Evolutionary conservation across 768 basidiomycete genomes (phyloP), one percentile per base, ranked within the genome.

Genomic region (Rhodotorula graminis): DNA sequence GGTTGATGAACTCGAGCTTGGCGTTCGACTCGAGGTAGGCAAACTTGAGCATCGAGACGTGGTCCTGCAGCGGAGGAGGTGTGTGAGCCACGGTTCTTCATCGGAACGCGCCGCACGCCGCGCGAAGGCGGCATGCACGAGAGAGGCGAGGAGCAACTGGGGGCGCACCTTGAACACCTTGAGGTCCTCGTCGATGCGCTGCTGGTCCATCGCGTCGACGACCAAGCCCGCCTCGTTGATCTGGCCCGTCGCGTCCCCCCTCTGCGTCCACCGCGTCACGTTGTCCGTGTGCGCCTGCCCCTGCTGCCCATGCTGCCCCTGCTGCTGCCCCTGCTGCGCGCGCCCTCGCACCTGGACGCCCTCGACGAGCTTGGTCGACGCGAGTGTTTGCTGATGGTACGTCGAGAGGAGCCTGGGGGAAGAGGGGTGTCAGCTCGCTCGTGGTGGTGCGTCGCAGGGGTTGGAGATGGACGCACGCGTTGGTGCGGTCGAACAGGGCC

Each of bases 11-110:
- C 49, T 67, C 67, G 42, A 72, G 69, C 29, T 70, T 67, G 50
- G 70, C 67, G 57, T 67, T 70, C 53, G 71, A 66, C 40, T 76
- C 75, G 47, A 76, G 65, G 66, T 76, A 76, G n/a, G 75, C 75
- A 42, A 76, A 72, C 69, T 76, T 76, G 65, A 76, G 68, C 2
- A 50, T 67, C 64, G 75, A 76, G 33, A 76, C 65, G 6, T 65
- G 56, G 23, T 72, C 69, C 74, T 75, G 59, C n/a, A 2, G 42
- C 18, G 10, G 10, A 49, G 49, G 49, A 29, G 12, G 21, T 6
- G 47, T 7, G 4, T 3, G 27, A 15, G 31, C 25, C 3, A 7
- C 47, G 27, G 49, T n/a, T n/a, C n/a, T n/a, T n/a, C n/a, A n/a
- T n/a, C n/a, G n/a, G n/a, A n/a, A n/a, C n/a, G n/a, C 37, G 37